A percentile compares a stretch with the other conserved stretches of the same genome.
Evolutionary conservation across 805 yeast species (phyloP).

Genomic region (Ogataea siamensis): DNA sequence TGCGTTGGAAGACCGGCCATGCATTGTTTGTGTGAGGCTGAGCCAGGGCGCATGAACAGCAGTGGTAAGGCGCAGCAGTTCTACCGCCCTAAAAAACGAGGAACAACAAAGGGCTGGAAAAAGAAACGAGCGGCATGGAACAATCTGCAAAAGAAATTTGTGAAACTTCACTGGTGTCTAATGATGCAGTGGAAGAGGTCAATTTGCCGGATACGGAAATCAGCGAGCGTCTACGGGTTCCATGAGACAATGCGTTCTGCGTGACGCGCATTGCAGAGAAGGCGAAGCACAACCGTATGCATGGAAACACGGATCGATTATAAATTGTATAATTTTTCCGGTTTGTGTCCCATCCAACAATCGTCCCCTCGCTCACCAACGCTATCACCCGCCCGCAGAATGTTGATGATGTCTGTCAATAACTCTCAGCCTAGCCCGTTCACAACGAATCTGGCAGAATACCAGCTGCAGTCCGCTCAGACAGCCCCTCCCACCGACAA

Average conservation of each 20-base stretch:
- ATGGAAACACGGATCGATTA: neutral
- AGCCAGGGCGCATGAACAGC: too few relatives aligned
- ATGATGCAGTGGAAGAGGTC: neutral
- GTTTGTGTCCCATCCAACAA: neutral
- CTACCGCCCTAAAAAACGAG: too few relatives aligned
- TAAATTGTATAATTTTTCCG: neutral
- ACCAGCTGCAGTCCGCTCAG: constrained; percentile 8
- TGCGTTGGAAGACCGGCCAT: neutral
- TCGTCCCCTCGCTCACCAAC: neutral
- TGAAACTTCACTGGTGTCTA: neutral
- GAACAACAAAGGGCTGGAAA: too few relatives aligned
- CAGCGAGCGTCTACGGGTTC: neutral
- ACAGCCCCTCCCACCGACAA: neutral
- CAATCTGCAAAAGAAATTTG: neutral
- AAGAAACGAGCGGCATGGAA: neutral
- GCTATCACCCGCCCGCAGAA: neutral
- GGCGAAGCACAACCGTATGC: neutral
- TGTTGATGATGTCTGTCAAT: constrained; percentile 17
- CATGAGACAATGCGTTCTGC: neutral
- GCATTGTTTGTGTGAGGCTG: neutral
- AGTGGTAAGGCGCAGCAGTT: too few relatives aligned
- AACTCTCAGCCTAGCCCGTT: constrained; percentile 8
- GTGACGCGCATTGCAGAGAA: neutral
- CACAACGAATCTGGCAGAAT: constrained; percentile 13
- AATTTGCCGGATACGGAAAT: neutral